Evolutionary conservation across 2,329 filamentous ascomycete genomes (phyloP), one percentile per base, ranked within the genome.

Genomic region (Hymenoscyphus occultus): DNA sequence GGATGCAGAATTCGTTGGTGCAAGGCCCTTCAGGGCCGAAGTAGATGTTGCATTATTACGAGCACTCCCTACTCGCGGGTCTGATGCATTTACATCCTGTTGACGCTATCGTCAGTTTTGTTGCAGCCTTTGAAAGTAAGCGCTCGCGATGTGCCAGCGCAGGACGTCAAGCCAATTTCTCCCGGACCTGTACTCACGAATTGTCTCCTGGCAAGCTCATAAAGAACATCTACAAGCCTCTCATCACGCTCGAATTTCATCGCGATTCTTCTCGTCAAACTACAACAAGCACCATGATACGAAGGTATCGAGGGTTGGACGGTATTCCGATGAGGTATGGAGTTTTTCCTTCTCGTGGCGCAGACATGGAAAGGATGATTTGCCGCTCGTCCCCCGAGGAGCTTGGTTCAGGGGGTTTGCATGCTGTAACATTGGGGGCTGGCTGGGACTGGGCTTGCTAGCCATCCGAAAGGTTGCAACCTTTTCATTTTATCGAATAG

Each of bases 61-160:
- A 39, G 77, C 75, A 56, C 80, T 81, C 39, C 80, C 81, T 56
- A 82, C 72, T 61, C 80, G 75, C 7, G 75, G 74, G 69, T 83
- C 81, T 19, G 56, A 45, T 62, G 58, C 42, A 67, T 70, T 57
- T 62, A 51, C 42, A 67, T 70, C 64, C 69, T 71, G 42, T 60
- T 57, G 1, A 48, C 28, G 45, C 40, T 39, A 59, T 39, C 12
- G 42, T 57, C 31, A 57, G 56, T 57, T 9, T 35, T 51, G 7
- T 35, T 39, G 3, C 31, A 57, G 56, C 56, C 56, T 19, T 57
- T 10, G 13, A n/a, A n/a, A 16, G 13, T 4, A 32, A 10, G 56
- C 56, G 56, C 22, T 32, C 28, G 56, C 56, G 56, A 28, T 12
- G 56, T 32, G 31, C 40, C 59, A 56, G 45, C 31, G n/a, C 59